Evolutionary conservation across 2,329 filamentous ascomycete genomes (phyloP).

Genomic region (Chaetoscypha palmicola): DNA sequence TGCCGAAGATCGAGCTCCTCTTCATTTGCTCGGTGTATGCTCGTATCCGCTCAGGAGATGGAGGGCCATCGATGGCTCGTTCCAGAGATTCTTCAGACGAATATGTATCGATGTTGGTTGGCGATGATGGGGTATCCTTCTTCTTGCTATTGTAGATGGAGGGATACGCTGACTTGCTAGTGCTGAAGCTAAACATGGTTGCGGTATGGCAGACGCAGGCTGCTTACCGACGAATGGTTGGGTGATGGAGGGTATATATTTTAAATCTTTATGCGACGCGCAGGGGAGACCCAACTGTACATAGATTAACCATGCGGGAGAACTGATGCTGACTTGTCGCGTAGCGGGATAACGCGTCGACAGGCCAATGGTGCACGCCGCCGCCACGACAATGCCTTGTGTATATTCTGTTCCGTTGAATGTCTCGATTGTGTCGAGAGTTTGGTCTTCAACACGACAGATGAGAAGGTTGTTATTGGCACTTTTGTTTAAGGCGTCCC

Average conservation of each 20-base stretch:
- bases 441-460: not conserved
- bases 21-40: slow-evolving; percentile 54
- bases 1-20: slow-evolving; percentile 42
- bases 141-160: slow-evolving; percentile 10
- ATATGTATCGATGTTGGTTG: slow-evolving; percentile 7
- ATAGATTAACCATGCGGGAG: slow-evolving; percentile 9
- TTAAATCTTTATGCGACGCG: slow-evolving; percentile 10
- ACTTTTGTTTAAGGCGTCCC: slow-evolving; percentile 1
- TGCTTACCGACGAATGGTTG: not conserved
- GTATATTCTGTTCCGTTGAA: slow-evolving; percentile 1
- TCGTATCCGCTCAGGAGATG: slow-evolving; percentile 52
- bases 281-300: slow-evolving; percentile 9
- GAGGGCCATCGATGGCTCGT: slow-evolving; percentile 53
- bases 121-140: slow-evolving; percentile 11
- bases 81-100: slow-evolving; percentile 41
- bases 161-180: slow-evolving; percentile 15
- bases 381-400: slow-evolving; percentile 9
- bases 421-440: too few species aligned
- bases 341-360: slow-evolving; percentile 5
- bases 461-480: not conserved
- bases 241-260: slow-evolving; percentile 8
- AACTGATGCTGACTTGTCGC: slow-evolving; percentile 9
- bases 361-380: slow-evolving; percentile 8
- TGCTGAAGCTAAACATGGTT: slow-evolving; percentile 22
- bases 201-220: slow-evolving; percentile 13